Evolutionary conservation across 768 basidiomycete genomes (phyloP), one percentile per base, ranked within the genome.

Genomic region (Agaricus subrufescens): DNA sequence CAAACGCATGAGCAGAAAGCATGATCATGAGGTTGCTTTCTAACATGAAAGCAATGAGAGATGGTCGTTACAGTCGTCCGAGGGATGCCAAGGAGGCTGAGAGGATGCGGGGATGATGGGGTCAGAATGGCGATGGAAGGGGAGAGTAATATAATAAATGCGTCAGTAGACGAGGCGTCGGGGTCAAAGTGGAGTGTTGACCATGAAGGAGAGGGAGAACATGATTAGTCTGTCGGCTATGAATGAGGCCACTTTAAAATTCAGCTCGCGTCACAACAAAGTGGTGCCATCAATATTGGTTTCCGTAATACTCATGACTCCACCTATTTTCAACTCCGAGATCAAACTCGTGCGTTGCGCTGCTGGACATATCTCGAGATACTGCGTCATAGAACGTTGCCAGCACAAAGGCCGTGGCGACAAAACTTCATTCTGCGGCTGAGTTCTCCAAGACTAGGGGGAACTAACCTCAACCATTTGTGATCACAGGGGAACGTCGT

Each of bases 1-100:
- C 67, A 45, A 70, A 52, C 30, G 67, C 67, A 31, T 63, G 66
- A 42, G 72, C 72, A 50, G 69, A 71, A 43, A 73, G 62, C 57
- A 69, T 70, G 15, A 73, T 60, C 25, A 73, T 54, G 11, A 71
- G 43, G 43, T 40, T 49, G 23, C 46, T 52, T 42, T 65, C 23
- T 62, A 64, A 46, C 43, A 34, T 34, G 34, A 34, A 34, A 34
- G 34, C 34, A 34, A 34, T 8, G 11, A 2, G 34, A 34, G 46
- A 58, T 58, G 46, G 42, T 44, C 19, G 52, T 49, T 1, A 40
- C 43, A 31, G 19, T 29, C 30, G 45, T 43, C 46, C 44, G 44
- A 34, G 14, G 45, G 27, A 40, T n/a, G 46, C n/a, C 29, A 37
- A 39, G 10, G 52, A 27, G 25, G 34, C 34, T 34, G 34, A 59